Conservation (phyloP, 495 filamentous ascomycete genomes). For the Letharia lupina region DNA sequence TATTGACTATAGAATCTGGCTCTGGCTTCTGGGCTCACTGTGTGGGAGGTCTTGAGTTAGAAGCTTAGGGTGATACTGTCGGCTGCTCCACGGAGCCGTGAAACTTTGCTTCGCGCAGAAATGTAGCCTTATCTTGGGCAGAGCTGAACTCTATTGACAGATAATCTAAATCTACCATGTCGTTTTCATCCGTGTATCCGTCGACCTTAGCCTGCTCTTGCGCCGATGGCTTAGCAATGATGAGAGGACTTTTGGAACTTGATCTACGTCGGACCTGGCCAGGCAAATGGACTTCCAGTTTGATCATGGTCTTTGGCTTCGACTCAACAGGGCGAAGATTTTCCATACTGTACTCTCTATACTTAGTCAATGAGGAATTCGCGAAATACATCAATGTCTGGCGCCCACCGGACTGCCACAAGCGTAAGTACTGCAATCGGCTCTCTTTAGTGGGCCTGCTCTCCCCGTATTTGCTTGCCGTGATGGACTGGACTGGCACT, state of each 20-base stretch:
- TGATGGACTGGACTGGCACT: conserved; percentile 12
- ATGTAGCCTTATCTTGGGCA: conserved; percentile 2
- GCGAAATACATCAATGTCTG: conserved; percentile 19
- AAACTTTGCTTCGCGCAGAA: conserved; percentile 13
- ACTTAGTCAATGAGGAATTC: conserved; percentile 7
- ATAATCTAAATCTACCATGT: conserved; percentile 16
- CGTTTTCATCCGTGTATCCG: conserved; percentile 3
- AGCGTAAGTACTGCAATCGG: conserved; percentile 15
- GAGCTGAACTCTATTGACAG: conserved; percentile 15
- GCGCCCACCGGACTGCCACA: conserved; percentile 14
- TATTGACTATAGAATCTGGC: background rate
- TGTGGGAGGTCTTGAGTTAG: background rate
- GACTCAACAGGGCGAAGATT: conserved; percentile 15
- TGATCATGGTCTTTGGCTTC: conserved; percentile 18
- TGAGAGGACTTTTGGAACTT: conserved; percentile 14
- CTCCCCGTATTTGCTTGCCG: conserved; percentile 11
- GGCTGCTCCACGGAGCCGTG: conserved; percentile 4
- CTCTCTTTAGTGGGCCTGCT: conserved; percentile 9
- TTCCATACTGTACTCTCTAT: conserved; percentile 18
- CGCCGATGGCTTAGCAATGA: background rate
- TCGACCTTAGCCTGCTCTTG: background rate
- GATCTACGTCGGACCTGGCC: conserved; percentile 12
- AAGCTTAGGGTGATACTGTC: background rate
- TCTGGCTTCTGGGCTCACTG: background rate
- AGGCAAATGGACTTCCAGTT: conserved; percentile 12